Evolutionary conservation across 2,329 filamentous ascomycete genomes (phyloP), one percentile per base, ranked within the genome.

Genomic region (Pestalotiopsis sp.): DNA sequence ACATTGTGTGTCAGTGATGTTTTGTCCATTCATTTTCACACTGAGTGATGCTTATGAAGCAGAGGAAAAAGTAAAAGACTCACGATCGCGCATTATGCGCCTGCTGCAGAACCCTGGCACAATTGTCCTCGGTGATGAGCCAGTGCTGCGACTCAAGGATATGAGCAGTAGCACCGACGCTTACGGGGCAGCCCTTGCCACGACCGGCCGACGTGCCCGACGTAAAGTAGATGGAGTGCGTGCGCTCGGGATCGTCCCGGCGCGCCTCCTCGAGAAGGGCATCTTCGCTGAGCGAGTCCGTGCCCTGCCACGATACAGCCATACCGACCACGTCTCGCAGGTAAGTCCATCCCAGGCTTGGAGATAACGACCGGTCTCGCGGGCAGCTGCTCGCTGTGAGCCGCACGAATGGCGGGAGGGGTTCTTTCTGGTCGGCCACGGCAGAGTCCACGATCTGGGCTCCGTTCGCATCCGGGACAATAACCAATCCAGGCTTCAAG

Each of bases 171-270:
- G 49, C 65, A 25, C 27, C 56, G 2, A 60, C 65, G 60, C 65
- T 59, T 41, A 66, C 36, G 9, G 69, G 69, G 39, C 69, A 70
- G 17, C 59, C 67, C 66, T 70, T 69, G 61, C 65, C 67, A 6
- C n/a, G 23, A 2, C 65, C 67, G 3, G 14, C 41, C 17, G 69
- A 69, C 27, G 69, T 70, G 38, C 69, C 69, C 20, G 69, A 70
- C 2, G 69, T 70, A 36, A 69, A 70, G 7, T 69, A 57, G 27
- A 70, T 63, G 13, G 68, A 69, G 67, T 67, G 62, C 14, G 69
- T 63, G 31, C 65, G 49, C 38, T 49, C 25, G 13, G 69, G 59
- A 23, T 62, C 41, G 23, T 68, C 68, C 7, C 17, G 7, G 12
- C 45, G 57, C 13, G 66, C 67, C 4, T 62, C 62, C 14, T 13